These are phyloP conservation scores for Silene latifolia DNA, from an alignment of 148 eudicot species.

Conservation along the genomic window DNA sequence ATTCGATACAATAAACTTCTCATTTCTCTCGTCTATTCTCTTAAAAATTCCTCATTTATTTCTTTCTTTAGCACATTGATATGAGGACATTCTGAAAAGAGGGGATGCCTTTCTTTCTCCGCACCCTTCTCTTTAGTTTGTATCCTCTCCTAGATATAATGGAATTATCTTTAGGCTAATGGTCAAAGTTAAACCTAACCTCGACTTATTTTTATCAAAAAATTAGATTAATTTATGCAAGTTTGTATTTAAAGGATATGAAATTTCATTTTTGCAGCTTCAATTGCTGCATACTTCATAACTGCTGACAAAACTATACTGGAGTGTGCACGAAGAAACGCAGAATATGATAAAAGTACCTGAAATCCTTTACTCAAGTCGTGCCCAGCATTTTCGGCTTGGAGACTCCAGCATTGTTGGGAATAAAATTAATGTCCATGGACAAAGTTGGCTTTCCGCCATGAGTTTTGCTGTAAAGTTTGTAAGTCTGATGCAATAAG, in stretches of 20 bases:
- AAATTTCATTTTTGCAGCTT: conserved; percentile 43
- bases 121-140: neutral
- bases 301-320: conserved; percentile 87
- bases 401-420: neutral
- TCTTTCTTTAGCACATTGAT: neutral
- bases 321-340: conserved; percentile 70
- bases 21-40: neutral
- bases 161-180: neutral
- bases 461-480: conserved; percentile 1
- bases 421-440: neutral
- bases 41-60: neutral
- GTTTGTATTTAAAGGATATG: neutral
- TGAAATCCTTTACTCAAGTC: conserved; percentile 9
- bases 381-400: neutral
- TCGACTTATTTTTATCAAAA: neutral
- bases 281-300: conserved; percentile 80
- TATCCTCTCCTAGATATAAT: neutral
- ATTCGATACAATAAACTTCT: neutral
- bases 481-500: neutral
- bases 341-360: conserved; percentile 37
- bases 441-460: conserved; percentile 1
- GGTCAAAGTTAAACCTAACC: neutral
- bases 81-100: neutral
- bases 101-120: neutral
- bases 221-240: neutral